Percentiles rank a stretch among this genome's conserved stretches.
These are phyloP conservation scores for Dendrobium catenatum DNA, from an alignment of 106 monocot species.

Conservation along the genomic window DNA sequence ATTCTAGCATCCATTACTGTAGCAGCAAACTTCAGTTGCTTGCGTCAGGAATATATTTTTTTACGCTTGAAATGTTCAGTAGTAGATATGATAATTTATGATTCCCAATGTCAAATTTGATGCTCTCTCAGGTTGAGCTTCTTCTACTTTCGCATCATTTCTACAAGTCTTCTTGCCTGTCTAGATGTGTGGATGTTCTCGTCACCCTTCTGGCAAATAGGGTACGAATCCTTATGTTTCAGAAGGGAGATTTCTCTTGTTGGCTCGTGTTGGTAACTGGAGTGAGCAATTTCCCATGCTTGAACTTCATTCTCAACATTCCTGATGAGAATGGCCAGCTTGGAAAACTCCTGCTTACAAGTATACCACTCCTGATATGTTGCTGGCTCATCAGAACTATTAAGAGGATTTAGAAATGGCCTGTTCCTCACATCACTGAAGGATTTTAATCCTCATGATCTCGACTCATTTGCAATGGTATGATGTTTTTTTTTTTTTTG, in stretches of 20 bases:
- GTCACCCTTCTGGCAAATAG: constrained; percentile 94
- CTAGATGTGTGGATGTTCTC: constrained; percentile 94
- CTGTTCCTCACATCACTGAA: constrained; percentile 80
- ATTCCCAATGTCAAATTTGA: background rate
- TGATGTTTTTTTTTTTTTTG: constrained; percentile 6
- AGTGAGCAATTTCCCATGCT: constrained; percentile 92
- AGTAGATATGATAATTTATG: background rate
- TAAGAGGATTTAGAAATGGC: constrained; percentile 90
- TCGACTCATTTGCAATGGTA: constrained; percentile 86
- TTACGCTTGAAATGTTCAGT: background rate
- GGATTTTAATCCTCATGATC: constrained; percentile 71
- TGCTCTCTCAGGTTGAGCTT: constrained; percentile 80
- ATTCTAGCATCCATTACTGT: background rate
- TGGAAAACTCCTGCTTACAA: constrained; percentile 85
- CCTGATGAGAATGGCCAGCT: constrained; percentile 94
- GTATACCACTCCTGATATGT: constrained; percentile 64
- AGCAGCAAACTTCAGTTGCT: background rate
- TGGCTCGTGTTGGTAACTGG: constrained; percentile 87
- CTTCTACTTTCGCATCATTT: constrained; percentile 92
- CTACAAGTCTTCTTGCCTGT: constrained; percentile 83
- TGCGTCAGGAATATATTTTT: background rate
- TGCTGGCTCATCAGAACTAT: constrained; percentile 53
- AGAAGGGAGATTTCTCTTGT: constrained; percentile 89
- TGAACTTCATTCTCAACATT: constrained; percentile 88
- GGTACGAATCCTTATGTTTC: constrained; percentile 88